Base-by-base conservation (phyloP, 108 stramenopile species). In the Pseudonitzschia multistriata region DNA sequence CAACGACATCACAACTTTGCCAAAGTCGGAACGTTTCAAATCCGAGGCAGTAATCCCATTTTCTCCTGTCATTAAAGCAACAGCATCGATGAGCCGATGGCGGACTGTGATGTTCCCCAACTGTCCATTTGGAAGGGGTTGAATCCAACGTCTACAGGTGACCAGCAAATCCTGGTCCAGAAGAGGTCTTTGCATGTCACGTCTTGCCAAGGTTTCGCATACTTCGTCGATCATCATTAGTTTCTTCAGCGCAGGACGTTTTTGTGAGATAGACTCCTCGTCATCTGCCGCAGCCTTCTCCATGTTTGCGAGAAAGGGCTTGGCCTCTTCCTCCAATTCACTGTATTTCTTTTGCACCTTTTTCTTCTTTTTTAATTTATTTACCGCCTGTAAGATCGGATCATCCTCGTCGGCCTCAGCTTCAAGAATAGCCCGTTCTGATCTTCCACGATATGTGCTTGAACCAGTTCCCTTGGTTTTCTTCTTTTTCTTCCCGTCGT, bases 61-160 rank as follows among this genome's bases (percentile, higher is more conserved):
- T 27, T 92, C 92, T 13, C 91, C 92, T 10, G 82, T 87, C 88
- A 96, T 88, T 11, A 61, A 48, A n/a, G 75, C 59, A 37, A 93
- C 79, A 21, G 81, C 52, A 31, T 83, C 76, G 57, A 96, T 66
- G 0, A 96, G 72, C 1, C 87, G 74, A 25, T 86, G 84, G 21
- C 95, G 81, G 1, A 94, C 77, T 4, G 95, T 96, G 15, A 93
- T 76, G 74, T 94, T 96, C 2, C 95, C 95, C 63, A 96, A 65
- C 3, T 73, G 60, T 19, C 91, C 91, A 62, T 85, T 82, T 48
- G 91, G 85, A n/a, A 93, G 56, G 3, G 95, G 95, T 49, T 91
- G 88, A 29, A 96, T 83, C 95, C 95, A 96, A 27, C 88, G 73
- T 49, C 85, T 85, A 53, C 80, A 79, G 1, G 84, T 47, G 13